Percentiles rank a stretch among this genome's conserved stretches.
phyloP scores from a whole-genome alignment of 805 yeast species.

The Kazachstania bromeliacearum region DNA sequence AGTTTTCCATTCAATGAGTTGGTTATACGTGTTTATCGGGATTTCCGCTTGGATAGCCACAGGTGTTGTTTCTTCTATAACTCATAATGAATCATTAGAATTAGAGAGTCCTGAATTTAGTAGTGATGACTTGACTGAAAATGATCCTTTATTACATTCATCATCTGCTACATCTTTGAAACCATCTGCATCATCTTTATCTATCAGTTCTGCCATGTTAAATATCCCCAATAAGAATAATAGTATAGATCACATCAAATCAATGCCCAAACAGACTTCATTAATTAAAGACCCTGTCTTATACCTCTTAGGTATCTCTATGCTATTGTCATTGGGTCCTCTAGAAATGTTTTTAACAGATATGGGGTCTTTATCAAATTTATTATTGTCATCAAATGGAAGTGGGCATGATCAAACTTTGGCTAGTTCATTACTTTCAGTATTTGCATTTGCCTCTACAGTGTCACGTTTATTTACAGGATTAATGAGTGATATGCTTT shows the following conservation, averaged over 20 bases:
- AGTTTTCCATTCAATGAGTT: constrained; percentile 45
- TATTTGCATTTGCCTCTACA: constrained; percentile 63
- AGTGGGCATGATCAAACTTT: constrained; percentile 6
- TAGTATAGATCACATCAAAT: neutral
- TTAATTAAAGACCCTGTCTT: constrained; percentile 47
- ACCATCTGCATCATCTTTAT: neutral
- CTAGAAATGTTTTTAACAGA: constrained; percentile 77
- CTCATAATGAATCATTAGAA: constrained; percentile 26
- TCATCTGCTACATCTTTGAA: constrained; percentile 1
- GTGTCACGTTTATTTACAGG: constrained; percentile 60
- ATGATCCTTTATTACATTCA: constrained; percentile 10
- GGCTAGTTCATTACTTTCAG: constrained; percentile 40
- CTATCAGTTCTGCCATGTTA: constrained; percentile 1
- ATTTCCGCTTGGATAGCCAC: constrained; percentile 54
- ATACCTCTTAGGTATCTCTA: constrained; percentile 52
- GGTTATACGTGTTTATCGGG: constrained; percentile 48
- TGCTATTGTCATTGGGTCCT: constrained; percentile 70
- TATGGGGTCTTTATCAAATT: constrained; percentile 60
- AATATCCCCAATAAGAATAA: constrained; percentile 7
- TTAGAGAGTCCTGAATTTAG: neutral
- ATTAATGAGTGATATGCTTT: constrained; percentile 52
- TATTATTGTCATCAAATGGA: constrained; percentile 10
- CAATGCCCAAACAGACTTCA: too few relatives aligned
- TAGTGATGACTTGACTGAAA: constrained; percentile 5
- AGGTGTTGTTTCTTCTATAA: constrained; percentile 48